Conservation (phyloP, 768 basidiomycete genomes). For the Mycena kentingensis region DNA sequence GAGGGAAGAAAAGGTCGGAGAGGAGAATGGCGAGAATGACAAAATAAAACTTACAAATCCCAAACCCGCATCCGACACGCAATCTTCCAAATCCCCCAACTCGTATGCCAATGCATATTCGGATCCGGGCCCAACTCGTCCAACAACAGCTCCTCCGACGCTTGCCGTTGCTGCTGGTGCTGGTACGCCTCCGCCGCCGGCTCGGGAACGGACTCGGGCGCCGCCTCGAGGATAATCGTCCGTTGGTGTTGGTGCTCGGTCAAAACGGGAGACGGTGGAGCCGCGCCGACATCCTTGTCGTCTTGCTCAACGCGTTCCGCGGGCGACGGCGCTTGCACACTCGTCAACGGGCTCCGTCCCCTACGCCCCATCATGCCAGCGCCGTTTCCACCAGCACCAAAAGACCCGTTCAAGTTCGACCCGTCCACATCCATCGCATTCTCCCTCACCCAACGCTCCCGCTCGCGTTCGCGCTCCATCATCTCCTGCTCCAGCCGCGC, state of each 20-base stretch:
- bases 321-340: neutral
- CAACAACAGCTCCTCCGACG: neutral
- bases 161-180: neutral
- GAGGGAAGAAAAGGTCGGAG: neutral
- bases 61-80: conserved; percentile 22
- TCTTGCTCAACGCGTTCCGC: too few species aligned
- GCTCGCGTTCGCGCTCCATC: neutral
- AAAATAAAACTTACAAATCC: conserved; percentile 17
- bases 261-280: neutral
- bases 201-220: too few species aligned
- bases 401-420: too few species aligned
- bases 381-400: neutral
- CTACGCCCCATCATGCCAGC: neutral
- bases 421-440: neutral
- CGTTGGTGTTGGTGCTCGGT: neutral
- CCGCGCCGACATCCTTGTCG: too few species aligned
- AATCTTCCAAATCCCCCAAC: conserved; percentile 24
- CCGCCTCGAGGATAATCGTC: neutral
- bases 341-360: conserved; percentile 9
- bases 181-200: neutral
- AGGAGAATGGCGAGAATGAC: neutral
- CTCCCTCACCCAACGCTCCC: neutral
- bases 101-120: conserved; percentile 4
- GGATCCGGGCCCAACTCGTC: conserved; percentile 14
- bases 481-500: neutral